Evolutionary conservation across 345 rosid species (phyloP), one percentile per base, ranked within the genome.

Genomic region (Eucalyptus dawsonii): DNA sequence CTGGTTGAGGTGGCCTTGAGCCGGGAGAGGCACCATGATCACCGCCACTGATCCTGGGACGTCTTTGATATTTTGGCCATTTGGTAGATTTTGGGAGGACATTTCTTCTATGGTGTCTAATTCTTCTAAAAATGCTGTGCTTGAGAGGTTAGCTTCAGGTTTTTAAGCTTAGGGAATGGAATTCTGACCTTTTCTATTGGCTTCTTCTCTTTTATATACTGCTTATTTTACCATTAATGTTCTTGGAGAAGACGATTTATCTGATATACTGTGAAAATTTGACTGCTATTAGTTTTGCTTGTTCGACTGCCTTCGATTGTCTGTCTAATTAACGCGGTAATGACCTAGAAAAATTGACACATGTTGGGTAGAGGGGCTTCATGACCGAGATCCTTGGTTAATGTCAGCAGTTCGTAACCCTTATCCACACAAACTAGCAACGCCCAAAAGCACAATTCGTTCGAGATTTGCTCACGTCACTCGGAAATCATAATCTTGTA

Each of bases 1-100:
- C 80, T 89, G 92, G 88, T 88, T 87, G 62, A 92, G 89, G 81
- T 91, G 91, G 88, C 91, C 89, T 62, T 90, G 91, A 25, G 89
- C 90, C 27, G 91, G 89, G 22, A 89, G 85, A 4, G 93, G 93
- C 54, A 91, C 90, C 90, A 91, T 88, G 22, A 91, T 62, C 50
- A 88, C 92, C 24, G 13, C 67, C 44, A 53, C 54, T 6, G 42
- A 50, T 9, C 60, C 62, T 11, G 40, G 14, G 87, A 16, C 29
- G 16, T 37, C 42, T 50, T 37, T 11, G 10, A 50, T 86, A 6
- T 34, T 58, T n/a, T 7, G 88, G 40, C 88, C 45, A 22, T 76
- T 76, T 21, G 47, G 83, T 21, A 40, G 83, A 37, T 76, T 40
- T 50, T 86, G 49, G 45, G 81, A 72, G 45, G 14, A 76, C 83